Percentiles rank a stretch among this genome's conserved stretches.
phyloP scores from a whole-genome alignment of 2,329 filamentous ascomycete species.

The Pseudocercospora cruenta region DNA sequence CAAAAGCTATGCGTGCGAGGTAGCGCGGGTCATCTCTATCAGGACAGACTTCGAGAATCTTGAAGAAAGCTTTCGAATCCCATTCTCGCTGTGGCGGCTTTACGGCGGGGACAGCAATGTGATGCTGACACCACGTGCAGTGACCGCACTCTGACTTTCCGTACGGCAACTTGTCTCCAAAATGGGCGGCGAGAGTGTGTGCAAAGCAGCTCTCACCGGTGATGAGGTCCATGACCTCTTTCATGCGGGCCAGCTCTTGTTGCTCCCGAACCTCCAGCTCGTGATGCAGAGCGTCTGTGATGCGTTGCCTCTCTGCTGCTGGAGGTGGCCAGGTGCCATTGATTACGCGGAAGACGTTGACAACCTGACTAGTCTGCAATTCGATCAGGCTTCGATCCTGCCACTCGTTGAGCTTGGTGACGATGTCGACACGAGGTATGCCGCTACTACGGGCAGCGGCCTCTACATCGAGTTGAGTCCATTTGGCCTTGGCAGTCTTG shows the following conservation, averaged over 20 bases:
- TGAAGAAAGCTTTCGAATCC: slow-evolving; percentile 46
- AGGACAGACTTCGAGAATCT: slow-evolving; percentile 49
- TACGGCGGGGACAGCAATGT: slow-evolving; percentile 42
- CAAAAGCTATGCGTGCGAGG: slow-evolving; percentile 64
- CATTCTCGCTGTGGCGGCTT: slow-evolving; percentile 45
- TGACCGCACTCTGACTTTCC: slow-evolving; percentile 56
- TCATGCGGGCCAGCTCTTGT: slow-evolving; percentile 57
- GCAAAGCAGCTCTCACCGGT: slow-evolving; percentile 59
- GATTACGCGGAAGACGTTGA: slow-evolving; percentile 59
- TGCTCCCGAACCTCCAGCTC: slow-evolving; percentile 57
- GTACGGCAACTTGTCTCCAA: slow-evolving; percentile 57
- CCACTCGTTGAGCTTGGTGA: slow-evolving; percentile 60
- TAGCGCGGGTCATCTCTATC: slow-evolving; percentile 62
- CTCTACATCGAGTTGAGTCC: slow-evolving; percentile 56
- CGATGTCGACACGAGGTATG: slow-evolving; percentile 51
- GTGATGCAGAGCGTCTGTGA: slow-evolving; percentile 54
- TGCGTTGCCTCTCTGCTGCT: slow-evolving; percentile 46
- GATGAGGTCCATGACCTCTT: slow-evolving; percentile 58
- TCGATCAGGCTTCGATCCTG: slow-evolving; percentile 55
- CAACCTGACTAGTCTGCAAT: slow-evolving; percentile 57
- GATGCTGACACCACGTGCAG: slow-evolving; percentile 49
- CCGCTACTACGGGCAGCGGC: slow-evolving; percentile 37
- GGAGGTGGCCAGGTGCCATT: slow-evolving; percentile 49
- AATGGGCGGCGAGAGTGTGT: slow-evolving; percentile 57
- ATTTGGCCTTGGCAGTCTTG: slow-evolving; percentile 46